phyloP scores from a whole-genome alignment of 768 basidiomycete genomes.

The Kwoniella sp. region DNA sequence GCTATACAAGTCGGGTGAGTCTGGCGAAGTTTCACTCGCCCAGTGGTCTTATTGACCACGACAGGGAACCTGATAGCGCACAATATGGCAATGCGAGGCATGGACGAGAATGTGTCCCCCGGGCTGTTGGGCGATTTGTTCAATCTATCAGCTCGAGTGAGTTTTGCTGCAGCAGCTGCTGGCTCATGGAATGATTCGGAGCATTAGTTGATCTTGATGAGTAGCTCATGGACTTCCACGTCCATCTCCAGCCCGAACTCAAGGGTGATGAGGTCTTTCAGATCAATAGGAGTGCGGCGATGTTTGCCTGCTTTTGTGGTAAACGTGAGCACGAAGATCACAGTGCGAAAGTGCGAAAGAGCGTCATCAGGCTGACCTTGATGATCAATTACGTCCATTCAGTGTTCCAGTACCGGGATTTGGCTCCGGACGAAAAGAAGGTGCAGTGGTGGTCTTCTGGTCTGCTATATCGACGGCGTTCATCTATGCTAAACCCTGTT shows the following conservation, averaged over 20 bases:
- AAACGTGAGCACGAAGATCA: constrained; percentile 1
- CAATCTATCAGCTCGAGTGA: constrained; percentile 8
- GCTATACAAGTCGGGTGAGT: constrained; percentile 3
- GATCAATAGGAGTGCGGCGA: constrained; percentile 1
- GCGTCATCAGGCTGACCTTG: no score
- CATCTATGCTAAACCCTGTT: neutral
- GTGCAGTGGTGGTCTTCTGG: neutral
- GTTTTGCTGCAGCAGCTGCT: neutral
- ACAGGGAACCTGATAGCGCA: neutral
- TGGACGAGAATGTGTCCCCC: neutral
- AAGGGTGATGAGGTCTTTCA: neutral
- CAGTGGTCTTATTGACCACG: no score
- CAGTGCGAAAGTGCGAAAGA: no score
- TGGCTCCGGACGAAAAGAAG: neutral
- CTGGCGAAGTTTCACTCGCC: neutral
- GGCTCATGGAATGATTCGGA: neutral
- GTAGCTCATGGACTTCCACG: constrained; percentile 7
- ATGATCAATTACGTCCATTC: neutral
- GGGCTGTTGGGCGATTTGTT: constrained; percentile 9
- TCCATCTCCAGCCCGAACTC: neutral
- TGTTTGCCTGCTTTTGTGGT: constrained; percentile 18
- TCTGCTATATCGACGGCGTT: no score
- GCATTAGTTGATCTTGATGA: neutral
- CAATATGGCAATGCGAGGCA: neutral
- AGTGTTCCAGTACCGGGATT: constrained; percentile 9